These are phyloP conservation scores for Backusella luteola DNA, from an alignment of 192 early-diverging fungal species.

Conservation along the genomic window DNA sequence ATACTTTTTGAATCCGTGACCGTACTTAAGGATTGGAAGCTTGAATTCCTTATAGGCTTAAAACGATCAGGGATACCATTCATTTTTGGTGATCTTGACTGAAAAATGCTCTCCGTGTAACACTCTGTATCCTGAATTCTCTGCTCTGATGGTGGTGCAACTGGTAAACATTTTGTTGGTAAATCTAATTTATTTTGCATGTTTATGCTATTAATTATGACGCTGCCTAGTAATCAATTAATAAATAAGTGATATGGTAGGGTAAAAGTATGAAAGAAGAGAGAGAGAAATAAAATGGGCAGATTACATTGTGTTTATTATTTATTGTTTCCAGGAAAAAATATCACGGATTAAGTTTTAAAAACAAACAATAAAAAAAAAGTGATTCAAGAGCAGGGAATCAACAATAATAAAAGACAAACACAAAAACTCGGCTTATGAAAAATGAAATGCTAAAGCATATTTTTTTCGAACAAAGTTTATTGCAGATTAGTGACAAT, in stretches of 20 bases:
- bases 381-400: not conserved
- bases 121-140: not conserved
- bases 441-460: not conserved
- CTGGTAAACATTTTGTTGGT: not conserved
- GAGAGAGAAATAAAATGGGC: not conserved
- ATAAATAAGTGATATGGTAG: not conserved
- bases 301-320: not conserved
- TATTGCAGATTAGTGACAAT: not conserved
- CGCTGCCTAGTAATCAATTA: not conserved
- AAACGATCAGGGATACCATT: not conserved
- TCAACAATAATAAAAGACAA: not conserved
- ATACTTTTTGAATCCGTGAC: not conserved
- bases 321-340: constrained; percentile 2
- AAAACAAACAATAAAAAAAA: constrained; percentile 1
- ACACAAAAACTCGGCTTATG: not conserved
- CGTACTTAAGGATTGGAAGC: not conserved
- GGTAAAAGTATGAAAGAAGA: not conserved
- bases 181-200: not conserved
- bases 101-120: not conserved
- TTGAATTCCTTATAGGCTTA: not conserved
- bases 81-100: not conserved
- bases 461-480: not conserved
- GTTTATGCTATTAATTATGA: not conserved
- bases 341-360: not conserved
- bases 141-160: not conserved